Base-by-base conservation (phyloP, 2,329 filamentous ascomycete genomes). In the Rhynchosporium graminicola region DNA sequence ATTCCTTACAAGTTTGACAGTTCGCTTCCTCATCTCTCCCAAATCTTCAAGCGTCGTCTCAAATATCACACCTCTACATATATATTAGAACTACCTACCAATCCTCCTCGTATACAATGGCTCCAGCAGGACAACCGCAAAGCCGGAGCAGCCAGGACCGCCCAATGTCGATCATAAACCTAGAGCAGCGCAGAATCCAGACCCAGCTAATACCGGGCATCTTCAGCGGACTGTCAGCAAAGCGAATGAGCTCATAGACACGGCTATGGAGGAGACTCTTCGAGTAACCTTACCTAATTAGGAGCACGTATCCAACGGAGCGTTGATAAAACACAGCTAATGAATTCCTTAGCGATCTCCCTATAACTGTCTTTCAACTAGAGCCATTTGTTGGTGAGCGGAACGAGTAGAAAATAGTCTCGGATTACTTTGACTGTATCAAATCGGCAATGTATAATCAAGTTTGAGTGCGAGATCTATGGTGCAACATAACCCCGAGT, bases 221-320 rank as follows among this genome's bases (percentile, higher is more conserved):
- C 60, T 62, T 62, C 56, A 63, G 61, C 45, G n/a, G 48, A 60
- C 20, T 20, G 20, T 20, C 20, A 20, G 20, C 20, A 20, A 20
- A 20, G 20, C 20, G 20, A 20, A 20, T 20, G 1, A 20, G 20
- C 20, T 20, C 20, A 20, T 40, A 64, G 62, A 61, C 55, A 38
- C 58, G 62, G 45, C 58, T 59, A 61, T 20, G 29, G 47, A 64
- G 26, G 52, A 64, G 55, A 26, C 47, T 55, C 59, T 64, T 64
- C 55, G 50, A 55, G 42, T 1, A 51, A 40, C 52, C 51, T 40
- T 20, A 28, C 28, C n/a, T 12, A 56, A 36, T 56, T 56, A 9
- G 52, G 52, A 56, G 52, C 42, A 42, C 52, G 36, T 56, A 8
- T 56, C 36, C 52, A 40, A 42, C 15, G 36, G 36, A 56, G 15